These are phyloP conservation scores for Murraya paniculata DNA, from an alignment of 345 rosid genomes.

Conservation along the genomic window DNA sequence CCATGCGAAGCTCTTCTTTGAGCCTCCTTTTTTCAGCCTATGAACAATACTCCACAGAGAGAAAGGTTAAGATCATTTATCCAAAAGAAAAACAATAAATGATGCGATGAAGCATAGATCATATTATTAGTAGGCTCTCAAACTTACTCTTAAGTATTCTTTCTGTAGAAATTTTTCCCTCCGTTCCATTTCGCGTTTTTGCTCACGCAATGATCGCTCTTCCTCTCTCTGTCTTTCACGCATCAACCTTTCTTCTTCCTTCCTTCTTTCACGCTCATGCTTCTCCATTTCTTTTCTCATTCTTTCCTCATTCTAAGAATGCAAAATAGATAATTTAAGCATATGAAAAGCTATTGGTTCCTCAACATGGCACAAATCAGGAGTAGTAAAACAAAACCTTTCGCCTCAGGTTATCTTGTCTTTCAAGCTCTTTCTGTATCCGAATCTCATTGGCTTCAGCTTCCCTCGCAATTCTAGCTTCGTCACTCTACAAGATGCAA, in stretches of 20 bases:
- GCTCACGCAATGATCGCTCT: constrained; percentile 85
- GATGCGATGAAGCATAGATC: not conserved
- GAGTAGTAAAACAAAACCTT: constrained; percentile 44
- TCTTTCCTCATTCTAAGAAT: constrained; percentile 76
- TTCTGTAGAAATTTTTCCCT: constrained; percentile 87
- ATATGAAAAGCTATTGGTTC: constrained; percentile 1
- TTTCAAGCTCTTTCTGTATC: constrained; percentile 78
- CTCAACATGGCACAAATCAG: not conserved
- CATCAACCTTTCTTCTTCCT: constrained; percentile 91
- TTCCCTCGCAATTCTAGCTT: constrained; percentile 60
- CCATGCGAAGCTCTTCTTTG: constrained; percentile 86
- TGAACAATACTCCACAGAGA: constrained; percentile 9
- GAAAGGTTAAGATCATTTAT: constrained; percentile 8
- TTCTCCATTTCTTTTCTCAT: constrained; percentile 88
- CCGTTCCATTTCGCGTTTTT: constrained; percentile 88
- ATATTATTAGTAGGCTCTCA: not conserved
- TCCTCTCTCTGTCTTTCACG: constrained; percentile 97
- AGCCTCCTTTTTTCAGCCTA: constrained; percentile 90
- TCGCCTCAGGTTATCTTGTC: constrained; percentile 60
- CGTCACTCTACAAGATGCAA: constrained; percentile 58
- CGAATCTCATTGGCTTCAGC: constrained; percentile 63
- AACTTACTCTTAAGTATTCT: constrained; percentile 63
- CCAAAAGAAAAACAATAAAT: not conserved
- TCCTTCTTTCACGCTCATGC: constrained; percentile 89
- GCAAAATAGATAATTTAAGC: constrained; percentile 25